Evolutionary conservation across 169 alveolate species (phyloP), one percentile per base, ranked within the genome.

Genomic region (Plasmodium coatneyi): DNA sequence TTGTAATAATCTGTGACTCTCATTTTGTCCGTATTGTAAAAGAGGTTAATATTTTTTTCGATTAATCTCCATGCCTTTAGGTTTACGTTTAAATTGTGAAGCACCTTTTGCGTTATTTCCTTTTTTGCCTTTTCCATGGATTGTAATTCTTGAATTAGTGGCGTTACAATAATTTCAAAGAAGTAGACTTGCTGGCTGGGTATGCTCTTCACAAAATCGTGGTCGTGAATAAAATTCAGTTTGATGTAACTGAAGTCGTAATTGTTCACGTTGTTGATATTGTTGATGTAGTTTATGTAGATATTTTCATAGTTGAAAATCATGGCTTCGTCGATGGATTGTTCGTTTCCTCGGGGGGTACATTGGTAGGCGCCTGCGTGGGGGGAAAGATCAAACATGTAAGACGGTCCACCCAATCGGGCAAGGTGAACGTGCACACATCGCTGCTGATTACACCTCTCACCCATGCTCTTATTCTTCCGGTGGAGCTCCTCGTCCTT

Each of bases 401-500:
- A 22, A 56, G 36, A 7, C n/a, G 32, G 71, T 36, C n/a, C 10
- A 25, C 32, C 19, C 43, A 16, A 19, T 25, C n/a, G 71, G 12
- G 49, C 46, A 71, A 7, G 52, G 46, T 60, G 9, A 22, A 66
- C 76, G 36, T 5, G 76, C 76, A 7, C 30, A 6, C 5, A 0
- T 6, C n/a, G 49, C 2, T 76, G 71, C 52, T 22, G 7, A 12
- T 5, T 14, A 0, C 22, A 14, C 19, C 28, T 5, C 34, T 5
- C 81, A 87, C 93, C 93, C 52, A 60, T 87, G 72, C 81, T 80
- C 71, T 87, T 87, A 19, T 87, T 87, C 30, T 84, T 49, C 56
- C 72, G 80, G 52, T 87, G 72, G 5, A 87, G 25, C 71, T 95
- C 94, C 79, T 96, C 97, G n/a, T 93, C 97, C 76, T 92, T 96